Evolutionary conservation across 352 stramenopile genomes (phyloP).

Genomic region (Ophiocytium majus): DNA sequence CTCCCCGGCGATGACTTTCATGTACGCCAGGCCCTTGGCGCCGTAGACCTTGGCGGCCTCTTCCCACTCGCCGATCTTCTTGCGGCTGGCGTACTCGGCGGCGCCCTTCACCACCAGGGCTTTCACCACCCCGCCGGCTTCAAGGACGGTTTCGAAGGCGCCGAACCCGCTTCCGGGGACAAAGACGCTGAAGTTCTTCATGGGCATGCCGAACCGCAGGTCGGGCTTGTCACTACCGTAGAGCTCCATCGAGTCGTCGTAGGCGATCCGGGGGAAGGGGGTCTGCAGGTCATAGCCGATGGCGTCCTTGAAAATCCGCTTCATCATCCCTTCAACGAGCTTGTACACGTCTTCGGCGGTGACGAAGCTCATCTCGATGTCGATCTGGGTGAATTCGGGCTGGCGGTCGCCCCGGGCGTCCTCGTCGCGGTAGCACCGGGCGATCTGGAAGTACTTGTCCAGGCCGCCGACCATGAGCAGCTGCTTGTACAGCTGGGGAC

Average conservation of each 20-base stretch:
- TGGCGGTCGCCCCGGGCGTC: neutral
- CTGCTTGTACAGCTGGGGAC: neutral
- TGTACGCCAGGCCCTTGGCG: neutral
- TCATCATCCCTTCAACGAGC: neutral
- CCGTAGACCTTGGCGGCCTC: neutral
- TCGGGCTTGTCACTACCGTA: neutral
- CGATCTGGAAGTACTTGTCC: conserved; percentile 17
- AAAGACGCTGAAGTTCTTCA: neutral
- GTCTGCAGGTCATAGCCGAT: neutral
- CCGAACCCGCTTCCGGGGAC: neutral
- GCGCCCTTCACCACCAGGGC: neutral
- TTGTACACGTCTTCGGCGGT: neutral
- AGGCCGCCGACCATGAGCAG: neutral
- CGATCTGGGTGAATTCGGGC: conserved; percentile 10
- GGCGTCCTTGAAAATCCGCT: neutral
- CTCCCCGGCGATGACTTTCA: neutral
- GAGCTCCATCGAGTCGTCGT: neutral
- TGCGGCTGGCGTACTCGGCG: neutral
- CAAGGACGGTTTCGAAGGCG: neutral
- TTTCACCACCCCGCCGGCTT: neutral
- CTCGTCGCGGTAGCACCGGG: neutral
- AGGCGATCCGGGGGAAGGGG: too few species aligned
- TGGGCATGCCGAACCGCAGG: neutral
- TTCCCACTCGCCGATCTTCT: neutral
- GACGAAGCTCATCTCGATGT: neutral